These are phyloP conservation scores for Cercospora canescens DNA, from an alignment of 2,329 filamentous ascomycete genomes.

Conservation along the genomic window DNA sequence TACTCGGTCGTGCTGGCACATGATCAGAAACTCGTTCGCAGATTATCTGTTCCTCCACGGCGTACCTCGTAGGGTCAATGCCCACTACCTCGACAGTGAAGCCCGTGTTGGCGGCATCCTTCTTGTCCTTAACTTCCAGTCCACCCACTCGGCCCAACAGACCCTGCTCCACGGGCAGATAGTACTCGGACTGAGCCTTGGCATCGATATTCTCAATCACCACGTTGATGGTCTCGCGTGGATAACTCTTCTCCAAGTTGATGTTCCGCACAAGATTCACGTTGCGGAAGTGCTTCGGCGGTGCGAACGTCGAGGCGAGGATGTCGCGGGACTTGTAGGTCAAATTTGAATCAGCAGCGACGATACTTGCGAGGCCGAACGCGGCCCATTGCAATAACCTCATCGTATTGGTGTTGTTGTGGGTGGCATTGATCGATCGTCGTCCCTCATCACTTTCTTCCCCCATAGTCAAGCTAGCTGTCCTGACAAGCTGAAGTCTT, in stretches of 20 bases:
- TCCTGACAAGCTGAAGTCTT: conserved; percentile 1
- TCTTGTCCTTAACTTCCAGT: conserved; percentile 91
- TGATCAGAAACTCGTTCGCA: conserved; percentile 7
- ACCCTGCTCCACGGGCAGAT: conserved; percentile 77
- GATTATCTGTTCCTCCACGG: neutral
- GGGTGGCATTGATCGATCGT: neutral
- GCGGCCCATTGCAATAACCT: conserved; percentile 35
- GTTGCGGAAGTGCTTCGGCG: conserved; percentile 91
- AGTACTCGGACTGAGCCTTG: conserved; percentile 84
- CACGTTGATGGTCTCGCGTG: conserved; percentile 89
- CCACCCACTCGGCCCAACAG: conserved; percentile 77
- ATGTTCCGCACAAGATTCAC: conserved; percentile 85
- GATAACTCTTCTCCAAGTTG: conserved; percentile 90
- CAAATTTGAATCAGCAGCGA: conserved; percentile 60
- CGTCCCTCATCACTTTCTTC: neutral
- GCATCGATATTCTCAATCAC: conserved; percentile 84
- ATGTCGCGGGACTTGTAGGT: conserved; percentile 53
- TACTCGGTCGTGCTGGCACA: conserved; percentile 58
- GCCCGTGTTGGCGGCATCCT: conserved; percentile 65
- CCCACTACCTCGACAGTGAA: conserved; percentile 70
- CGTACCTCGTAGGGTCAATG: conserved; percentile 55
- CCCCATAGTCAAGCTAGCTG: conserved; percentile 4
- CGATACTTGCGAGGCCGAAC: conserved; percentile 52
- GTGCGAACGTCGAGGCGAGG: conserved; percentile 64
- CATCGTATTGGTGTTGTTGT: conserved; percentile 28